phyloP scores from a whole-genome alignment of 2,329 filamentous ascomycete species.

The Arachnomyces sp. region DNA sequence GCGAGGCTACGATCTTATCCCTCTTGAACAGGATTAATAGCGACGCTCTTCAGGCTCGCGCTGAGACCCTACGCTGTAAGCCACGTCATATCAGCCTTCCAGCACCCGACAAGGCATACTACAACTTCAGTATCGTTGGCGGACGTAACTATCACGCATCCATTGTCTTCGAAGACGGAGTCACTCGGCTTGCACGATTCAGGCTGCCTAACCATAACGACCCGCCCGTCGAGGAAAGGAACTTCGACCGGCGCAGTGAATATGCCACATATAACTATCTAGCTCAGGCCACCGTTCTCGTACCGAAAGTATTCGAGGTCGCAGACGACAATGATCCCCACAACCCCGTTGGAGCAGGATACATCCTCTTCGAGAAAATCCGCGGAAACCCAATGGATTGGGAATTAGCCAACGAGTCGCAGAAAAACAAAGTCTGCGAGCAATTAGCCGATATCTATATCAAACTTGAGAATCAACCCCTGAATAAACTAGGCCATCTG shows the following conservation, averaged over 20 bases:
- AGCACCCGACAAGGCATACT: slow-evolving; percentile 24
- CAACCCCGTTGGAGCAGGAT: slow-evolving; percentile 31
- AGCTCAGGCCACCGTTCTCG: slow-evolving; percentile 25
- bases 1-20: not conserved
- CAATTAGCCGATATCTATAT: slow-evolving; percentile 28
- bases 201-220: slow-evolving; percentile 35
- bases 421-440: slow-evolving; percentile 19
- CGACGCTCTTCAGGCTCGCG: slow-evolving; percentile 28
- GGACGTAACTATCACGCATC: slow-evolving; percentile 41
- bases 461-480: slow-evolving; percentile 28
- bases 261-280: slow-evolving; percentile 35
- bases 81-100: slow-evolving; percentile 24
- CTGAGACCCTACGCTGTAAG: slow-evolving; percentile 31
- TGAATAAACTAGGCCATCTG: slow-evolving; percentile 20
- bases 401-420: slow-evolving; percentile 18
- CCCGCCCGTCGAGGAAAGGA: slow-evolving; percentile 20
- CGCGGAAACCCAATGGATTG: slow-evolving; percentile 25
- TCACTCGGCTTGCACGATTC: slow-evolving; percentile 38
- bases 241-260: slow-evolving; percentile 30
- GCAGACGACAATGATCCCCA: slow-evolving; percentile 19
- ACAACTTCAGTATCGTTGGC: slow-evolving; percentile 29
- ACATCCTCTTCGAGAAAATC: slow-evolving; percentile 36
- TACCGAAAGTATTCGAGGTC: slow-evolving; percentile 31
- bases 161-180: slow-evolving; percentile 37
- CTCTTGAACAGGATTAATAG: slow-evolving; percentile 31